These are phyloP conservation scores for Melampsora americana DNA, from an alignment of 1,284 basidiomycete genomes.

Conservation along the genomic window DNA sequence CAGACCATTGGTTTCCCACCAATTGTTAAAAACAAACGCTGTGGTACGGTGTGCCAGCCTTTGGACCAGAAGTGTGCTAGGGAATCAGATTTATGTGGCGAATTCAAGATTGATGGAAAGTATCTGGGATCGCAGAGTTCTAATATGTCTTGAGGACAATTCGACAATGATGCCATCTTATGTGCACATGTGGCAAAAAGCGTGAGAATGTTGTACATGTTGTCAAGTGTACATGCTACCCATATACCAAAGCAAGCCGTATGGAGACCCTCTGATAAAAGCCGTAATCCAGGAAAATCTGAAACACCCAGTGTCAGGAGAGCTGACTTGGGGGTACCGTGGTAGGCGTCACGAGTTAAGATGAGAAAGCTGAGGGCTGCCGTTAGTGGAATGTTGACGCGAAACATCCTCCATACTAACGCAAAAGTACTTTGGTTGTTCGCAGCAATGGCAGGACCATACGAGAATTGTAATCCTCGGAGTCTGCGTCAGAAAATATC, in stretches of 20 bases:
- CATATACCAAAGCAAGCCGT: neutral
- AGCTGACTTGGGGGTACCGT: neutral
- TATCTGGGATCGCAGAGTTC: neutral
- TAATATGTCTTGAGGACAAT: neutral
- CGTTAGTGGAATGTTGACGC: neutral
- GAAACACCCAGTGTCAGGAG: neutral
- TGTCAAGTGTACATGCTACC: neutral
- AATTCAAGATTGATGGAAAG: neutral
- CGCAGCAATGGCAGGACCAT: neutral
- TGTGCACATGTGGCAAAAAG: neutral
- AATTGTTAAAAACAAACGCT: neutral
- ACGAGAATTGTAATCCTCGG: neutral
- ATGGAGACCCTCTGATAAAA: neutral
- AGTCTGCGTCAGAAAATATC: neutral
- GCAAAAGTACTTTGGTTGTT: neutral
- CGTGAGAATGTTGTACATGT: neutral
- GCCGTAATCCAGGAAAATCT: constrained; percentile 1
- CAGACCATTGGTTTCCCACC: constrained; percentile 1
- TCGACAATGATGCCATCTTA: neutral
- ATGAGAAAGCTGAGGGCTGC: neutral
- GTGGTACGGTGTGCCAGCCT: neutral
- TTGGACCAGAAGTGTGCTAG: neutral
- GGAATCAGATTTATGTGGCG: neutral
- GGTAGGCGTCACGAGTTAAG: neutral
- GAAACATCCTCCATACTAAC: neutral